Evolutionary conservation across 306 rosid species (phyloP).

Genomic region (Datisca glomerata): DNA sequence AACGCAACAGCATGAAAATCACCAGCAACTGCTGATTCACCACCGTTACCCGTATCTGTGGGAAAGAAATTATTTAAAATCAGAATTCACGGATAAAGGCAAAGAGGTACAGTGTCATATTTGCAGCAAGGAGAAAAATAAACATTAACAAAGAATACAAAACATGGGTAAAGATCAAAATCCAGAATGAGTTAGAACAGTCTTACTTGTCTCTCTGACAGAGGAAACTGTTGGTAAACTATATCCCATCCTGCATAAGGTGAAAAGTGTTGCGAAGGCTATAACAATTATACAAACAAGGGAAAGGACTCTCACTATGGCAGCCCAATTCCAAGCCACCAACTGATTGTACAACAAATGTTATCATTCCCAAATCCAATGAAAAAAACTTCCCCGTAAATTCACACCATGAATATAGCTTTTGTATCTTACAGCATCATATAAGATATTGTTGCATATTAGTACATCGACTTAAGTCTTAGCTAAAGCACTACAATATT

Average conservation of each 20-base stretch:
- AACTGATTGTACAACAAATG: neutral
- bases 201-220: constrained; percentile 53
- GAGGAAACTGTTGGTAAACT: constrained; percentile 46
- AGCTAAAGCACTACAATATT: neutral
- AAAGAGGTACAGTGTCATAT: no score
- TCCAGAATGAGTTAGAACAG: constrained; percentile 21
- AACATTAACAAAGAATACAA: constrained; percentile 1
- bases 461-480: neutral
- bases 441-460: no score
- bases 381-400: no score
- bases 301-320: neutral
- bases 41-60: constrained; percentile 31
- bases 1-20: constrained; percentile 53
- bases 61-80: no score
- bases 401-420: no score
- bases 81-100: no score
- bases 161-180: constrained; percentile 14
- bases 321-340: neutral
- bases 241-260: constrained; percentile 58
- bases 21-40: constrained; percentile 14
- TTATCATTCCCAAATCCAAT: no score
- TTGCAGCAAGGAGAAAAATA: no score
- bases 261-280: constrained; percentile 24
- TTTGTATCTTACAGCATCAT: no score
- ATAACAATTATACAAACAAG: constrained; percentile 11